Conservation (phyloP, 208 protist species). For the Polymyxa betae region DNA sequence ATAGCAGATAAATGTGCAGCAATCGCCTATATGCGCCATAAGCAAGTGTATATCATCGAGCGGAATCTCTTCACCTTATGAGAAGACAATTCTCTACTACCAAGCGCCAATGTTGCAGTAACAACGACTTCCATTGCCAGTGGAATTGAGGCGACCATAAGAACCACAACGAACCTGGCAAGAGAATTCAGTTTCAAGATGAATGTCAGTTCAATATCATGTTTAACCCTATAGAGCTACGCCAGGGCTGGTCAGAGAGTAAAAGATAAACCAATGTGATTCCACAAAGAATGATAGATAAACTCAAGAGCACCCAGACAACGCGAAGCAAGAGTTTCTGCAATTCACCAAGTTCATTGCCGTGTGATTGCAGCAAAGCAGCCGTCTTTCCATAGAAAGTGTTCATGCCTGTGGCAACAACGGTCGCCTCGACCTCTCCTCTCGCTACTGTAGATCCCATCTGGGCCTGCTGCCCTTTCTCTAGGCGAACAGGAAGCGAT, state of each 20-base stretch:
- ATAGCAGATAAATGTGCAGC: conserved; percentile 85
- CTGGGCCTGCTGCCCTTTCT: conserved; percentile 82
- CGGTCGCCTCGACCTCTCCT: conserved; percentile 73
- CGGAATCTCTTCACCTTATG: conserved; percentile 67
- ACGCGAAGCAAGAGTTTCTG: conserved; percentile 75
- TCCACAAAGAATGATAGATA: conserved; percentile 74
- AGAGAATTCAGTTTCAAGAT: background rate
- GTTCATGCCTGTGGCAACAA: conserved; percentile 81
- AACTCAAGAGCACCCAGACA: background rate
- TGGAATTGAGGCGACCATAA: conserved; percentile 71
- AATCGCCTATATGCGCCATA: conserved; percentile 76
- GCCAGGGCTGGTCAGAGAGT: background rate
- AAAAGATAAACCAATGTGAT: conserved; percentile 46
- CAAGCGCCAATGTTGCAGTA: conserved; percentile 45
- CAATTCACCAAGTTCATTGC: conserved; percentile 57
- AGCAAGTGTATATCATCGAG: background rate
- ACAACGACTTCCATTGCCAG: conserved; percentile 75
- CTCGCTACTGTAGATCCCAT: conserved; percentile 80
- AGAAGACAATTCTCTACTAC: conserved; percentile 71
- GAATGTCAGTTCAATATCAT: background rate
- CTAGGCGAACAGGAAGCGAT: conserved; percentile 88
- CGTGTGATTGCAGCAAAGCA: conserved; percentile 75
- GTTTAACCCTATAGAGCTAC: background rate
- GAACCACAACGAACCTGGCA: conserved; percentile 51
- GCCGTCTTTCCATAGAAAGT: conserved; percentile 92